Evolutionary conservation across 257 asterid genomes (phyloP).

Genomic region (Nicotiana tomentosiformis): DNA sequence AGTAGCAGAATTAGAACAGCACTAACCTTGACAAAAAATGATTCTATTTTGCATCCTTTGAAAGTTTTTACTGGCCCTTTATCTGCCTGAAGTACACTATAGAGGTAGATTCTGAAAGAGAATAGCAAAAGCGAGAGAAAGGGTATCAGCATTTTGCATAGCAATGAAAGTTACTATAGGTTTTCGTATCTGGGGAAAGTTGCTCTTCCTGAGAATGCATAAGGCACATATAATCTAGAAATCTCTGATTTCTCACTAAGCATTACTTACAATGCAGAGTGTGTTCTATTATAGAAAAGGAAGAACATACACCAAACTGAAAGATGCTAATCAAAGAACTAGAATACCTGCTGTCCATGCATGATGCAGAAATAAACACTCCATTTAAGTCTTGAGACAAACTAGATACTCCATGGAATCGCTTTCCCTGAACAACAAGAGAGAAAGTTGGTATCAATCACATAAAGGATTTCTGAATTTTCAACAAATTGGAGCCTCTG

Average conservation of each 20-base stretch:
- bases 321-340: neutral
- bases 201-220: neutral
- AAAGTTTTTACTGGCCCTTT: slow-evolving; percentile 66
- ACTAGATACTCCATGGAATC: slow-evolving; percentile 78
- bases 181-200: neutral
- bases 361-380: slow-evolving; percentile 73
- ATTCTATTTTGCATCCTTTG: slow-evolving; percentile 61
- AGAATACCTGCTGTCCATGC: slow-evolving; percentile 88
- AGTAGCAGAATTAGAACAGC: neutral
- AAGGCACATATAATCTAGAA: neutral
- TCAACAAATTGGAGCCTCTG: neutral
- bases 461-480: neutral
- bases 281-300: neutral
- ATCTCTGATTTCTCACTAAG: neutral
- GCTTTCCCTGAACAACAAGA: slow-evolving; percentile 44
- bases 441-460: neutral
- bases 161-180: neutral
- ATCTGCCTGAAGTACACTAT: slow-evolving; percentile 76
- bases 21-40: slow-evolving; percentile 89
- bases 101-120: slow-evolving; percentile 71
- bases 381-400: slow-evolving; percentile 88
- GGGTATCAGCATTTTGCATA: neutral
- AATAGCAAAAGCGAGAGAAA: neutral
- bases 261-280: neutral
- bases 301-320: neutral